A percentile compares a stretch with the other conserved stretches of the same genome.
phyloP scores from a whole-genome alignment of 169 alveolate species.

The Plasmodium sp. region DNA sequence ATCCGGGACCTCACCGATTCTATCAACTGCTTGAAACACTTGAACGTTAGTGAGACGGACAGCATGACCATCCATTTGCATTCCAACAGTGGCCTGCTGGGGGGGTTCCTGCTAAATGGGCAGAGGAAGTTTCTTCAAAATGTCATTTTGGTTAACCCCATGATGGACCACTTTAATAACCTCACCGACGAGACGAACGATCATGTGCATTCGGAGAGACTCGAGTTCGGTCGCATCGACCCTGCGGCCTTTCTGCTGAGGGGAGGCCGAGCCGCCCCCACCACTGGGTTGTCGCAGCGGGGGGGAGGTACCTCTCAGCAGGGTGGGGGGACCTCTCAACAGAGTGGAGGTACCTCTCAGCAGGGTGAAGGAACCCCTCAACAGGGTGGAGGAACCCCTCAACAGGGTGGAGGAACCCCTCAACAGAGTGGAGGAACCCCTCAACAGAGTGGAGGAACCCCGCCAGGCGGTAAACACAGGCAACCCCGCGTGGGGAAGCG shows the following conservation, averaged over 20 bases:
- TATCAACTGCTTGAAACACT: slow-evolving; percentile 37
- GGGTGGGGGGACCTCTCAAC: too few relatives aligned
- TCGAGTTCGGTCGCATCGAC: slow-evolving; percentile 76
- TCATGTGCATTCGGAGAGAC: slow-evolving; percentile 73
- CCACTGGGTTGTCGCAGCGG: not conserved
- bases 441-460: too few relatives aligned
- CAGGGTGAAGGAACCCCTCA: too few relatives aligned
- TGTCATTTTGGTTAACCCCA: slow-evolving; percentile 77
- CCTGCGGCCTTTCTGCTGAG: not conserved
- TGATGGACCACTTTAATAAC: slow-evolving; percentile 74
- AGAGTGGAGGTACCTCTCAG: too few relatives aligned
- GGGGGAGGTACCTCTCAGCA: not conserved
- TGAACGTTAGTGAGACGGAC: slow-evolving; percentile 32
- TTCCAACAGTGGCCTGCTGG: slow-evolving; percentile 54
- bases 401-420: not conserved
- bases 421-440: too few relatives aligned
- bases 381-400: too few relatives aligned
- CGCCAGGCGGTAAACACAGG: not conserved
- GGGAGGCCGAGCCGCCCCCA: not conserved
- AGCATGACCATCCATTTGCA: slow-evolving; percentile 26
- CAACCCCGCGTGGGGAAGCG: not conserved
- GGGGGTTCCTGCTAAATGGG: slow-evolving; percentile 26
- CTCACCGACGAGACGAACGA: slow-evolving; percentile 41
- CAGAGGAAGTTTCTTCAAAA: not conserved
- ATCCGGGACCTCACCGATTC: slow-evolving; percentile 29